Percentiles rank a stretch among this genome's conserved stretches.
phyloP scores from a whole-genome alignment of 2,329 filamentous ascomycete genomes.

The Diaporthe citrichinensis region DNA sequence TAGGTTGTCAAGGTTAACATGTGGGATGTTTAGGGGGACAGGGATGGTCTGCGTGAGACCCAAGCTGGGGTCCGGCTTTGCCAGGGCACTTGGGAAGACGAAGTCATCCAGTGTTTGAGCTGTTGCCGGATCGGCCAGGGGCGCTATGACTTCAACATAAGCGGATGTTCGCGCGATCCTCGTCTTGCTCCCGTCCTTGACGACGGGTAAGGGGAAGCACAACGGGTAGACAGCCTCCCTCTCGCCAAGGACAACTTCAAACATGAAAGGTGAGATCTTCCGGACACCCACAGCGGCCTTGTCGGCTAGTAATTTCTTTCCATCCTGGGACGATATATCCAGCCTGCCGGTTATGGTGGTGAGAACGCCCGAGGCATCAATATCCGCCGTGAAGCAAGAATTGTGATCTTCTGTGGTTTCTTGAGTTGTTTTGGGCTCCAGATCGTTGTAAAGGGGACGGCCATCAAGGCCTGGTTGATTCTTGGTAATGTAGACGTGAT shows the following conservation, averaged over 20 bases:
- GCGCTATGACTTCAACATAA: slow-evolving; percentile 61
- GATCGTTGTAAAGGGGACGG: slow-evolving; percentile 43
- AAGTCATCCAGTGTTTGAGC: slow-evolving; percentile 49
- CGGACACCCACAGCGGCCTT: slow-evolving; percentile 53
- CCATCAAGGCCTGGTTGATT: slow-evolving; percentile 52
- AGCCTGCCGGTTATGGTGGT: slow-evolving; percentile 56
- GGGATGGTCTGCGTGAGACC: slow-evolving; percentile 47
- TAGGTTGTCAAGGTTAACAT: slow-evolving; percentile 61
- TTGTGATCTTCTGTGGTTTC: not conserved
- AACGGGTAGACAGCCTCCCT: slow-evolving; percentile 51
- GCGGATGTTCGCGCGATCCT: slow-evolving; percentile 59
- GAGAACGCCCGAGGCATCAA: slow-evolving; percentile 50
- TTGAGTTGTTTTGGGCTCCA: not conserved
- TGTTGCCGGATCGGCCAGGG: slow-evolving; percentile 48
- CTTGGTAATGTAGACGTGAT: slow-evolving; percentile 54
- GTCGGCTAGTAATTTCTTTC: slow-evolving; percentile 54
- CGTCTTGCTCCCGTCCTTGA: slow-evolving; percentile 52
- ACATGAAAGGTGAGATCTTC: slow-evolving; percentile 56
- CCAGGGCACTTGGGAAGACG: slow-evolving; percentile 54
- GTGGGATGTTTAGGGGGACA: slow-evolving; percentile 54
- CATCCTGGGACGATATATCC: slow-evolving; percentile 53
- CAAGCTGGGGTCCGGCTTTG: slow-evolving; percentile 37
- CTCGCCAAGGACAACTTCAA: slow-evolving; percentile 58
- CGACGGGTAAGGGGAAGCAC: slow-evolving; percentile 58
- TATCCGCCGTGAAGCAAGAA: slow-evolving; percentile 49